These are phyloP conservation scores for Xylaria sp. DNA, from an alignment of 495 filamentous ascomycete genomes.

Conservation along the genomic window DNA sequence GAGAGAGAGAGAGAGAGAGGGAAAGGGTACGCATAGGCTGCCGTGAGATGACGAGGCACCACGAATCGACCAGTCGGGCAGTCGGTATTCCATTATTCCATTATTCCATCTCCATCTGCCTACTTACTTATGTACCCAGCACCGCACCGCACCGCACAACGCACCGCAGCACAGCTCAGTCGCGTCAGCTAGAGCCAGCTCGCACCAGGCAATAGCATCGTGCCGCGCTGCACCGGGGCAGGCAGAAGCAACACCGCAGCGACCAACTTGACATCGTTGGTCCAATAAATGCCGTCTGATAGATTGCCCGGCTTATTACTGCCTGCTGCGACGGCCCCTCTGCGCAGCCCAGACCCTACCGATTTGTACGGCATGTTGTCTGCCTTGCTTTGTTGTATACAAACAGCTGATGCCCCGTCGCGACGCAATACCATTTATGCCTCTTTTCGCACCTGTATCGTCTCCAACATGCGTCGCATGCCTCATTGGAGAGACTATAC, in stretches of 20 bases:
- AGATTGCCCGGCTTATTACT: slow-evolving; percentile 11
- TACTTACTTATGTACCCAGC: too few relatives aligned
- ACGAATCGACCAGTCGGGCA: slow-evolving; percentile 16
- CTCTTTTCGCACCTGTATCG: neutral
- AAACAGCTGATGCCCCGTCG: slow-evolving; percentile 1
- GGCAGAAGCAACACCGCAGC: slow-evolving; percentile 20
- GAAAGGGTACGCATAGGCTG: too few relatives aligned
- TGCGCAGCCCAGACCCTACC: slow-evolving; percentile 15
- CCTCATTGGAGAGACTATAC: slow-evolving; percentile 1
- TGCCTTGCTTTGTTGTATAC: slow-evolving; percentile 22
- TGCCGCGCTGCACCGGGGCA: slow-evolving; percentile 21
- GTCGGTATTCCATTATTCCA: slow-evolving; percentile 22
- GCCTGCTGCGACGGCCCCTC: slow-evolving; percentile 2
- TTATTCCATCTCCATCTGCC: too few relatives aligned
- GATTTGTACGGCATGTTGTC: slow-evolving; percentile 3
- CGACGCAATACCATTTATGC: slow-evolving; percentile 17
- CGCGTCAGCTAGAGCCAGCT: slow-evolving; percentile 24
- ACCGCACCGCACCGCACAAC: too few relatives aligned
- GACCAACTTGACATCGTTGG: slow-evolving; percentile 15
- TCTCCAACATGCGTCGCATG: slow-evolving; percentile 4
- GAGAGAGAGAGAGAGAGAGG: neutral
- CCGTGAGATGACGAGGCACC: slow-evolving; percentile 27
- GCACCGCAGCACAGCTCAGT: too few relatives aligned
- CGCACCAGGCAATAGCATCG: slow-evolving; percentile 19
- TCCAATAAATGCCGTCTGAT: slow-evolving; percentile 6